Evolutionary conservation across 2,329 filamentous ascomycete species (phyloP).

Genomic region (Calonectria hawksworthii): DNA sequence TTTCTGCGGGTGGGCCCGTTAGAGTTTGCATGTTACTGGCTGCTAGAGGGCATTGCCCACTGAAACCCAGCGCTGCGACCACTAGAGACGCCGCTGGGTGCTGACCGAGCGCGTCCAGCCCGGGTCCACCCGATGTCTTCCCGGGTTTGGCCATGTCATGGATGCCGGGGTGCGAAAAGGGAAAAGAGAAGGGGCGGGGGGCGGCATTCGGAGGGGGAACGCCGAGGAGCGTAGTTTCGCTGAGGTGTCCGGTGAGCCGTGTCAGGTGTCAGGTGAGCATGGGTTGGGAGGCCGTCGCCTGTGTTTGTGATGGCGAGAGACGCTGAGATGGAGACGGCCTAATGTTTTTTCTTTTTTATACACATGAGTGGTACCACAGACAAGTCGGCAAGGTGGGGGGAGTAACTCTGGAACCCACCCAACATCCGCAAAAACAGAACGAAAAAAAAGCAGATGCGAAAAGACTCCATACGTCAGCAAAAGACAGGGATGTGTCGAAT

Average conservation of each 20-base stretch:
- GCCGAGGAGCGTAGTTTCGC: slow-evolving; percentile 1
- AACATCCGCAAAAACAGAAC: neutral
- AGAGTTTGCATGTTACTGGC: neutral
- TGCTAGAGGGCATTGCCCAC: slow-evolving; percentile 9
- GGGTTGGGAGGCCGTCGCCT: neutral
- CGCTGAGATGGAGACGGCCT: neutral
- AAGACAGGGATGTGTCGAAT: neutral
- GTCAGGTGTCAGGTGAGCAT: neutral
- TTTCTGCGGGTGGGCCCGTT: slow-evolving; percentile 23
- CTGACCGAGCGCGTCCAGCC: slow-evolving; percentile 14
- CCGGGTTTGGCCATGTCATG: slow-evolving; percentile 21
- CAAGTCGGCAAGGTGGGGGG: neutral
- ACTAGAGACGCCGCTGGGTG: slow-evolving; percentile 9
- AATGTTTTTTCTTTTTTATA: neutral
- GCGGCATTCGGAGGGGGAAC: slow-evolving; percentile 11
- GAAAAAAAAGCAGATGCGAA: neutral
- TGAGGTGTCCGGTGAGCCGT: neutral
- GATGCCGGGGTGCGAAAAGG: slow-evolving; percentile 14
- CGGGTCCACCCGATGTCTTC: slow-evolving; percentile 26
- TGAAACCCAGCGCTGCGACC: slow-evolving; percentile 17
- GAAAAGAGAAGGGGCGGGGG: neutral
- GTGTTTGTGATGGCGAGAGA: slow-evolving; percentile 1
- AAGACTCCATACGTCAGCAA: neutral
- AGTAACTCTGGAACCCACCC: neutral
- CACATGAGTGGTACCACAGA: neutral